Percentiles rank a stretch among this genome's conserved stretches.
Evolutionary conservation across 2,329 filamentous ascomycete genomes (phyloP).

Genomic region (Incumbomyces lentus): DNA sequence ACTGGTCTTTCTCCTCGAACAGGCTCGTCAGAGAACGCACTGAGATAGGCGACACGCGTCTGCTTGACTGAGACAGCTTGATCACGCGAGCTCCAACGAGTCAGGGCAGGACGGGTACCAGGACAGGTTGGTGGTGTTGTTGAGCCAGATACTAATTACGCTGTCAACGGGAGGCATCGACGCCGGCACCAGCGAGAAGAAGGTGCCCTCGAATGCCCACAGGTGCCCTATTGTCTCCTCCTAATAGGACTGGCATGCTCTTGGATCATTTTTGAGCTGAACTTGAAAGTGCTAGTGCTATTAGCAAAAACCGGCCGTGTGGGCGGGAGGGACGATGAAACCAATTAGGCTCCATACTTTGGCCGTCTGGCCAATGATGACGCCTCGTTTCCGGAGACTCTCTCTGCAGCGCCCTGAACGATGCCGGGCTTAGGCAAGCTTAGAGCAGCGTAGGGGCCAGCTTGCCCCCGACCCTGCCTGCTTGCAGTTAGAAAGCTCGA

Average conservation of each 20-base stretch:
- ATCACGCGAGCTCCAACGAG: background rate
- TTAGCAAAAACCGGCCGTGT: background rate
- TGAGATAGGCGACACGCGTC: background rate
- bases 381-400: background rate
- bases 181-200: background rate
- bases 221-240: too few relatives aligned
- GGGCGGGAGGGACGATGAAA: conserved; percentile 1
- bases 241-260: background rate
- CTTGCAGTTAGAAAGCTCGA: too few relatives aligned
- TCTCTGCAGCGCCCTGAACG: too few relatives aligned
- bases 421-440: too few relatives aligned
- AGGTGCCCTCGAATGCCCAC: background rate
- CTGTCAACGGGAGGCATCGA: too few relatives aligned
- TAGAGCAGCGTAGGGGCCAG: too few relatives aligned
- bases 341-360: background rate
- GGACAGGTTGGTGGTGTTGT: too few relatives aligned
- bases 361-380: background rate
- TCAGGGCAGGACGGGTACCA: too few relatives aligned
- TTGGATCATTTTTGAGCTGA: background rate
- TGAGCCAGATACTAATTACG: too few relatives aligned
- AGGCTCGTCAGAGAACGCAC: conserved; percentile 7
- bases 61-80: conserved; percentile 6
- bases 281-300: background rate
- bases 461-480: too few relatives aligned
- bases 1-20: conserved; percentile 6